Percentiles rank a stretch among this genome's conserved stretches.
These are phyloP conservation scores for Colletotrichum echinochloae DNA, from an alignment of 2,329 filamentous ascomycete species.

Conservation along the genomic window DNA sequence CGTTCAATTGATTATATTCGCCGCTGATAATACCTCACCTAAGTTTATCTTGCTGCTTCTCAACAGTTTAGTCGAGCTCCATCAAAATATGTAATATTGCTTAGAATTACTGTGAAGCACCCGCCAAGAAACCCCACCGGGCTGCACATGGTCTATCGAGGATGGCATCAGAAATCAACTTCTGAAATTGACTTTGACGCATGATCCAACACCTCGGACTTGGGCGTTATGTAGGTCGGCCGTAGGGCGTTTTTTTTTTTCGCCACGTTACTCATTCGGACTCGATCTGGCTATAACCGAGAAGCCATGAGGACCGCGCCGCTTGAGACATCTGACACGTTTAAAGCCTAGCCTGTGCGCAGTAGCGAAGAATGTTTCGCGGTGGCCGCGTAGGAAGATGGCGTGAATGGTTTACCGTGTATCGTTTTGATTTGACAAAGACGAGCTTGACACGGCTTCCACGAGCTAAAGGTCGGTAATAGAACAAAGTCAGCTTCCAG, in stretches of 20 bases:
- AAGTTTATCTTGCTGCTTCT: too few species aligned
- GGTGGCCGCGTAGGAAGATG: conserved; percentile 25
- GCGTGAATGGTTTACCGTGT: conserved; percentile 7
- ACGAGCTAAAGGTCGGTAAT: conserved; percentile 13
- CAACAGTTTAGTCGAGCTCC: rapidly evolving
- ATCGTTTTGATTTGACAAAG: neutral
- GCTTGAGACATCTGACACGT: conserved; percentile 25
- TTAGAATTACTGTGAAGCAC: neutral
- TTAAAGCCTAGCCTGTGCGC: conserved; percentile 16
- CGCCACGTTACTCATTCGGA: neutral
- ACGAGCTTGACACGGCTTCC: neutral
- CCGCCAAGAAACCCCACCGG: neutral
- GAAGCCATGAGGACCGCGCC: conserved; percentile 4
- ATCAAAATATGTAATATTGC: neutral
- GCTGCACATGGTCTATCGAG: neutral
- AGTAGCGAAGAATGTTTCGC: conserved; percentile 21
- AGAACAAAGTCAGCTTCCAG: neutral
- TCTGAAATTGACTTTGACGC: neutral
- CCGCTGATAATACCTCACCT: too few species aligned
- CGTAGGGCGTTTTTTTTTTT: neutral
- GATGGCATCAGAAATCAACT: neutral
- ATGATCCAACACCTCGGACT: conserved; percentile 1
- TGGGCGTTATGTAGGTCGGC: neutral
- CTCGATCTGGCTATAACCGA: neutral
- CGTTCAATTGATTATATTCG: too few species aligned